These are phyloP conservation scores for Misopates orontium DNA, from an alignment of 257 asterid species.

Conservation along the genomic window DNA sequence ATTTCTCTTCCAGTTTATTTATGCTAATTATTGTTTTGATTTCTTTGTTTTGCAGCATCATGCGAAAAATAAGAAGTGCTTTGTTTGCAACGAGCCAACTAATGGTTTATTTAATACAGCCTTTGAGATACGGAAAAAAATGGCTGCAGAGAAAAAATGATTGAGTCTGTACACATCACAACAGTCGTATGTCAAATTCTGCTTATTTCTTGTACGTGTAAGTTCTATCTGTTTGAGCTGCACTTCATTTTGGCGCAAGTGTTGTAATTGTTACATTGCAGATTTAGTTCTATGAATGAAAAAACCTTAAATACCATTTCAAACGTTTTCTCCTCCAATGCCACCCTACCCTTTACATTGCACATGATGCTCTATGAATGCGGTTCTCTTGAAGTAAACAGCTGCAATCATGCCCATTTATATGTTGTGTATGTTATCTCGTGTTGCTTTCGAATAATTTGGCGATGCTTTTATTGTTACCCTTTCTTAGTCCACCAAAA, in stretches of 20 bases:
- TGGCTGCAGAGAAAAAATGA: constrained; percentile 62
- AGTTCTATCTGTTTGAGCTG: neutral
- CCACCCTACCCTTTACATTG: no score
- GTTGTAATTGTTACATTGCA: constrained; percentile 19
- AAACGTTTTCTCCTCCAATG: no score
- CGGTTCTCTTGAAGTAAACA: no score
- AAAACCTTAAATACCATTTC: no score
- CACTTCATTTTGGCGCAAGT: constrained; percentile 15
- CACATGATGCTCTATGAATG: no score
- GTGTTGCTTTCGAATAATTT: constrained; percentile 4
- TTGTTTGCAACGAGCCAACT: constrained; percentile 95
- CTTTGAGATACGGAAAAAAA: constrained; percentile 79
- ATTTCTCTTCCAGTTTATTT: neutral
- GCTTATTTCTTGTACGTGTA: constrained; percentile 23
- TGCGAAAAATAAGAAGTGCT: constrained; percentile 91
- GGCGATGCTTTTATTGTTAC: neutral
- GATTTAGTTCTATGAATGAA: neutral
- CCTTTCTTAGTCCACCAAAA: neutral
- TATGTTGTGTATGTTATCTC: neutral
- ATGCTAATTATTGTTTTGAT: constrained; percentile 23
- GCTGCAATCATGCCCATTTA: constrained; percentile 4
- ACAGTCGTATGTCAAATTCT: constrained; percentile 15
- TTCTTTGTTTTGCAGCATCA: constrained; percentile 70
- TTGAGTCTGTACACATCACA: constrained; percentile 3
- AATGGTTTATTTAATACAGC: constrained; percentile 95